A percentile compares a stretch with the other conserved stretches of the same genome.
Conservation (phyloP, 2,329 filamentous ascomycete species). For the Neopestalotiopsis sp. region DNA sequence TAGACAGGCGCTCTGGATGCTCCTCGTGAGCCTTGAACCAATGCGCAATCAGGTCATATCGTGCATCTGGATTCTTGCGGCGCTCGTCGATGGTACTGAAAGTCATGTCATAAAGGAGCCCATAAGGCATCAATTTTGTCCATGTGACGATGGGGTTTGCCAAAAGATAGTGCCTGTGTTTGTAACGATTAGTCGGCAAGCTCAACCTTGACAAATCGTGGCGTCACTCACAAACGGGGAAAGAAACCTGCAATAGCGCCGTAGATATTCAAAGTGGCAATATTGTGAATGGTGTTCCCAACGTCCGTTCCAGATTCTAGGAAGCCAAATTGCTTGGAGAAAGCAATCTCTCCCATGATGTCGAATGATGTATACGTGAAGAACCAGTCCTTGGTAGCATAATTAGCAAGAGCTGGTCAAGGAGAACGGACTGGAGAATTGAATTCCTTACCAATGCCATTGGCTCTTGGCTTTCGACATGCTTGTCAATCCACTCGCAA, state of each 20-base stretch:
- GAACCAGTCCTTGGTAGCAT: slow-evolving; percentile 14
- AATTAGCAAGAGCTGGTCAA: not conserved
- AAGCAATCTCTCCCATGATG: slow-evolving; percentile 32
- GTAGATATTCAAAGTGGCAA: slow-evolving; percentile 15
- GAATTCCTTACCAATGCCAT: slow-evolving; percentile 17
- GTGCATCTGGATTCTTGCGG: slow-evolving; percentile 21
- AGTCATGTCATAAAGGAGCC: slow-evolving; percentile 14
- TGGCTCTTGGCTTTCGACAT: slow-evolving; percentile 4
- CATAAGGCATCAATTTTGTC: slow-evolving; percentile 22
- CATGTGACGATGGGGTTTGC: slow-evolving; percentile 25
- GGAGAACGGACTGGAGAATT: too few species aligned
- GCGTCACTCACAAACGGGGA: not conserved
- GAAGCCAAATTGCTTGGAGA: slow-evolving; percentile 33
- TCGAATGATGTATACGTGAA: slow-evolving; percentile 31
- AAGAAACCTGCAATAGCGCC: slow-evolving; percentile 16
- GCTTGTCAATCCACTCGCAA: slow-evolving; percentile 17
- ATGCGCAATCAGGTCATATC: slow-evolving; percentile 23
- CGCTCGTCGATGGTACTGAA: slow-evolving; percentile 19
- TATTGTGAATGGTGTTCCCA: slow-evolving; percentile 26
- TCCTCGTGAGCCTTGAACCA: slow-evolving; percentile 23
- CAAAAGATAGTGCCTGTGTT: slow-evolving; percentile 4
- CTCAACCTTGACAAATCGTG: not conserved
- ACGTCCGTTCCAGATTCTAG: slow-evolving; percentile 30
- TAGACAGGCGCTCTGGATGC: slow-evolving; percentile 23
- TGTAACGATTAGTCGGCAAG: not conserved